Percentiles rank a stretch among this genome's conserved stretches.
Evolutionary conservation across 208 protist species (phyloP).

Genomic region (Trypanosoma avium): DNA sequence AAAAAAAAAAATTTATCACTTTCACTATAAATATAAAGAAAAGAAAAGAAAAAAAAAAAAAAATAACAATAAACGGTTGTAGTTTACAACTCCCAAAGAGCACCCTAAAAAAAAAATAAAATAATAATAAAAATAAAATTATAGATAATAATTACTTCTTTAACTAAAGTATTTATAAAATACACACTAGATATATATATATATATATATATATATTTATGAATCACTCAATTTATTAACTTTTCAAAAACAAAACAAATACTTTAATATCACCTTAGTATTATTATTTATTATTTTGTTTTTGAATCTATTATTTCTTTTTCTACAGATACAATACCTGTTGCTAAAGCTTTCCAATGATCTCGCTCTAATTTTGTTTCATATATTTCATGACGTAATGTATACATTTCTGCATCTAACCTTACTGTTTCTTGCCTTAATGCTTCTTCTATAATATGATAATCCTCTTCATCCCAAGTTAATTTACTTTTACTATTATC

Average conservation of each 20-base stretch:
- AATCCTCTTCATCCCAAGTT: slow-evolving; percentile 11
- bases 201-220: too few species aligned
- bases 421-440: slow-evolving; percentile 21
- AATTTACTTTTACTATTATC: background rate
- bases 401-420: slow-evolving; percentile 30
- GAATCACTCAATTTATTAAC: too few species aligned
- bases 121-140: too few species aligned
- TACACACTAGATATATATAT: too few species aligned
- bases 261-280: too few species aligned
- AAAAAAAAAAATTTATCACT: too few species aligned
- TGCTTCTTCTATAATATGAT: slow-evolving; percentile 21
- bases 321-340: background rate
- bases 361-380: slow-evolving; percentile 24
- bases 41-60: background rate
- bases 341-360: slow-evolving; percentile 29
- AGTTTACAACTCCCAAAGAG: too few species aligned
- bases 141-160: too few species aligned
- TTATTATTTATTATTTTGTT: background rate
- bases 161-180: too few species aligned
- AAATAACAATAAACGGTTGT: background rate
- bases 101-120: too few species aligned
- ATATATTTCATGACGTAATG: slow-evolving; percentile 17
- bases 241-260: too few species aligned
- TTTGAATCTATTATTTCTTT: background rate
- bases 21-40: background rate